Evolutionary conservation across 306 rosid genomes (phyloP).

Genomic region (Benincasa hispida): DNA sequence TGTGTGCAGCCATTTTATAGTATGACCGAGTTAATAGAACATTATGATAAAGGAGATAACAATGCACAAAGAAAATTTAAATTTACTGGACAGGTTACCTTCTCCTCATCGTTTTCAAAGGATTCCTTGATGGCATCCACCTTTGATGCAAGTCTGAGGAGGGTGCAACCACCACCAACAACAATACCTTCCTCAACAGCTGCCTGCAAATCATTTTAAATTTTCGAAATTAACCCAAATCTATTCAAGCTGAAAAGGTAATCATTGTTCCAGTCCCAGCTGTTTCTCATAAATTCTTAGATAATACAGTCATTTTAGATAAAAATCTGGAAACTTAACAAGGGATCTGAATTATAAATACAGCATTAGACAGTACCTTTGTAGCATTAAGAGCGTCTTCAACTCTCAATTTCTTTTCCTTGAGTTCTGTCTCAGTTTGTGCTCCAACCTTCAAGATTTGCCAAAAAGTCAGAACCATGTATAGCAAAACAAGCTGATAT

Average conservation of each 20-base stretch:
- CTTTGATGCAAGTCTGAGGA: constrained; percentile 88
- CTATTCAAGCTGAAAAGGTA: background rate
- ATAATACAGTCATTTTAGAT: background rate
- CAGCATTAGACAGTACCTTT: constrained; percentile 34
- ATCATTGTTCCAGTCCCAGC: background rate
- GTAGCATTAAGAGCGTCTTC: constrained; percentile 99
- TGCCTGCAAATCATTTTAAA: constrained; percentile 38
- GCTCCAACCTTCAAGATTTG: constrained; percentile 70
- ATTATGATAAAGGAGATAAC: too few relatives aligned
- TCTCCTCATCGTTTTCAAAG: constrained; percentile 86
- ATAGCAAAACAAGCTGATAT: background rate
- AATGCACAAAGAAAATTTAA: too few relatives aligned
- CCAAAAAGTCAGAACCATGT: background rate
- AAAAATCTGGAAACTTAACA: background rate
- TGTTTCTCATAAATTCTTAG: background rate
- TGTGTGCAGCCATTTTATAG: too few relatives aligned
- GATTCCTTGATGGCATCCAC: constrained; percentile 73
- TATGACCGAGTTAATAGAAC: too few relatives aligned
- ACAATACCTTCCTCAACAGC: constrained; percentile 99
- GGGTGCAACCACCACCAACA: constrained; percentile 97
- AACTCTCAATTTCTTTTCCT: constrained; percentile 93
- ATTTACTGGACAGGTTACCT: constrained; percentile 27
- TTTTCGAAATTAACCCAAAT: background rate
- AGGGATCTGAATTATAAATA: background rate
- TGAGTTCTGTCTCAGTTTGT: constrained; percentile 98